phyloP scores from a whole-genome alignment of 352 stramenopile species.

The Globisporangium okanoganense region DNA sequence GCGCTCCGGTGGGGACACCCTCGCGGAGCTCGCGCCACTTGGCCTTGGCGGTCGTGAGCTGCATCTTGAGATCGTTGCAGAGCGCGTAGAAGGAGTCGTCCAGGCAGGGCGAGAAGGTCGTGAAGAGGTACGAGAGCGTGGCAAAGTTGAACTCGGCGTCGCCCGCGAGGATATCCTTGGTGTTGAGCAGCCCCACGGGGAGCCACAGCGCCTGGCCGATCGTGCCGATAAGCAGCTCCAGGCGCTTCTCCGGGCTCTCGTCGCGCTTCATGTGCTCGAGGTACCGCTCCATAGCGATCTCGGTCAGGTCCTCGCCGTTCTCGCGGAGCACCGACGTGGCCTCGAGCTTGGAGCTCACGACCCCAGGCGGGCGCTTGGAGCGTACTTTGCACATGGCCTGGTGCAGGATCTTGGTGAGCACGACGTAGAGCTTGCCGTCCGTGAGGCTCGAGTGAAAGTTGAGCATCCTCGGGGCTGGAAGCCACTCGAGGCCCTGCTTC shows the following conservation, averaged over 20 bases:
- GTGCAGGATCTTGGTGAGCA: constrained; percentile 65
- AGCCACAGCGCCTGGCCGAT: constrained; percentile 73
- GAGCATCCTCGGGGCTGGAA: constrained; percentile 39
- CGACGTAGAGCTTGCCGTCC: constrained; percentile 49
- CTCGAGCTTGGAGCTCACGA: constrained; percentile 41
- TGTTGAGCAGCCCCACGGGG: constrained; percentile 47
- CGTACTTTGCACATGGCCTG: constrained; percentile 55
- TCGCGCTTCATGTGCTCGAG: constrained; percentile 58
- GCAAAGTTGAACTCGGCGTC: constrained; percentile 79
- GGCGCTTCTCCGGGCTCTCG: constrained; percentile 39
- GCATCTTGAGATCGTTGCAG: constrained; percentile 47
- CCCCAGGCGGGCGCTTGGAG: constrained; percentile 25
- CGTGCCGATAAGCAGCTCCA: constrained; percentile 71
- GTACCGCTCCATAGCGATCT: constrained; percentile 76
- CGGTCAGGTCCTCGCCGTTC: constrained; percentile 76
- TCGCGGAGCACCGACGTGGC: constrained; percentile 58
- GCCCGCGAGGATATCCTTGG: constrained; percentile 66
- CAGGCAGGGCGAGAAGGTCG: constrained; percentile 49
- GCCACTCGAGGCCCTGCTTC: constrained; percentile 44
- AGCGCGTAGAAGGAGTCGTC: constrained; percentile 47
- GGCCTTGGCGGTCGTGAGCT: constrained; percentile 44
- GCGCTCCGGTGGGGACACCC: constrained; percentile 9
- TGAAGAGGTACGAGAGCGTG: constrained; percentile 63
- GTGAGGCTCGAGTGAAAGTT: constrained; percentile 69
- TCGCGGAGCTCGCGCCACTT: constrained; percentile 70